A percentile compares a stretch with the other conserved stretches of the same genome.
phyloP scores from a whole-genome alignment of 768 basidiomycete species.

The Amanita thiersii region DNA sequence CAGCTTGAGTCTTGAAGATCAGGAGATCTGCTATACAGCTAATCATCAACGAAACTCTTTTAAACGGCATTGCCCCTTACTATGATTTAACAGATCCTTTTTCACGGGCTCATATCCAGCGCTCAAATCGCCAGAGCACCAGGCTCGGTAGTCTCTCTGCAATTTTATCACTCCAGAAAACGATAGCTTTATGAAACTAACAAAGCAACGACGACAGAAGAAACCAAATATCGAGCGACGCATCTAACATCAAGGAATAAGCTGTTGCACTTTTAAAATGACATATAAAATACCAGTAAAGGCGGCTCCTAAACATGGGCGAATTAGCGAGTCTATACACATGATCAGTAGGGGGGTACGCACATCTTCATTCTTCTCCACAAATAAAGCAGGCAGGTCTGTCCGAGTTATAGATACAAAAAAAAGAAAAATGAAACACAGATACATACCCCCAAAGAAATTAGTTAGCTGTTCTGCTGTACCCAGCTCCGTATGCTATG shows the following conservation, averaged over 20 bases:
- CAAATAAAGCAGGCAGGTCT: constrained; percentile 53
- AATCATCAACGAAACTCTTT: background rate
- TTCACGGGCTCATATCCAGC: constrained; percentile 41
- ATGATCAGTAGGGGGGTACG: constrained; percentile 8
- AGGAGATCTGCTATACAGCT: constrained; percentile 31
- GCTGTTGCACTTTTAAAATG: background rate
- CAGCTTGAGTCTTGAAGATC: constrained; percentile 55
- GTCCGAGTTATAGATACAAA: background rate
- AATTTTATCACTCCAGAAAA: constrained; percentile 64
- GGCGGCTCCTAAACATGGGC: constrained; percentile 19
- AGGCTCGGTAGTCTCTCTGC: constrained; percentile 56
- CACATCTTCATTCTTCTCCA: constrained; percentile 51
- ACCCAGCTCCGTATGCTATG: constrained; percentile 40
- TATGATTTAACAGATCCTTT: constrained; percentile 45
- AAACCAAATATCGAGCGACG: constrained; percentile 77
- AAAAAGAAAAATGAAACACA: background rate
- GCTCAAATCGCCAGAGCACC: constrained; percentile 42
- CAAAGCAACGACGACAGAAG: constrained; percentile 70
- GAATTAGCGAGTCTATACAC: background rate
- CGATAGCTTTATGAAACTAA: constrained; percentile 70
- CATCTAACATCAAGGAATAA: constrained; percentile 29
- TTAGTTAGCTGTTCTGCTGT: constrained; percentile 54
- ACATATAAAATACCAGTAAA: constrained; percentile 21
- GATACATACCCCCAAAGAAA: constrained; percentile 45
- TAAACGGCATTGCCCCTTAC: constrained; percentile 19